Evolutionary conservation across 495 filamentous ascomycete species (phyloP).

Genomic region (Parathielavia appendiculata): DNA sequence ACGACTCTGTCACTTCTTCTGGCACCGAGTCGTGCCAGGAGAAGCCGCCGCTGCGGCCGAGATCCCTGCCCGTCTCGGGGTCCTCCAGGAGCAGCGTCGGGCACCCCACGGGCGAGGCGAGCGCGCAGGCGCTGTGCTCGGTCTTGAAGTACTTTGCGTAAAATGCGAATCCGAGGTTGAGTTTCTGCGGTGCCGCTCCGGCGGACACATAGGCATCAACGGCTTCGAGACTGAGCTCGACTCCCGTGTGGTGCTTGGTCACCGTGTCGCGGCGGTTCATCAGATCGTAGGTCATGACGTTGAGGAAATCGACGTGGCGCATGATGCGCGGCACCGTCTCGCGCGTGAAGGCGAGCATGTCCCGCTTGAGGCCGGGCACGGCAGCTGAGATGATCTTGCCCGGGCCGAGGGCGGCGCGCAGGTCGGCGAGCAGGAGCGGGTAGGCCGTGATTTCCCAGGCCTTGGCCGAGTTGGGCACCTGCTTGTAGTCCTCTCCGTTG

Average conservation of each 20-base stretch:
- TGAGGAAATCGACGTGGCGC: slow-evolving; percentile 64
- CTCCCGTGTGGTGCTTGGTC: slow-evolving; percentile 62
- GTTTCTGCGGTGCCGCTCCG: slow-evolving; percentile 51
- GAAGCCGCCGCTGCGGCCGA: slow-evolving; percentile 57
- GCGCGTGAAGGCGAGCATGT: slow-evolving; percentile 71
- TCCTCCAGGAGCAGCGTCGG: slow-evolving; percentile 59
- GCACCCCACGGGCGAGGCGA: slow-evolving; percentile 54
- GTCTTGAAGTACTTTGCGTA: slow-evolving; percentile 71
- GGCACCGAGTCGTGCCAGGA: slow-evolving; percentile 54
- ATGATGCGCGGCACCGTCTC: slow-evolving; percentile 59
- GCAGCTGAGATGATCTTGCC: slow-evolving; percentile 64
- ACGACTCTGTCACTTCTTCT: slow-evolving; percentile 42
- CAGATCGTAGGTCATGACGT: slow-evolving; percentile 76
- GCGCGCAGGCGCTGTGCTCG: slow-evolving; percentile 45
- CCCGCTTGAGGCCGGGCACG: slow-evolving; percentile 59
- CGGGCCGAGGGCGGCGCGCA: slow-evolving; percentile 56
- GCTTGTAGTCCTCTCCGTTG: slow-evolving; percentile 71
- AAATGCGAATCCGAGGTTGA: slow-evolving; percentile 71
- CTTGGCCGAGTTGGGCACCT: slow-evolving; percentile 56
- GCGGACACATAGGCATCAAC: slow-evolving; percentile 56
- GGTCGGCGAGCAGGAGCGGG: slow-evolving; percentile 54
- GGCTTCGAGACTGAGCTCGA: slow-evolving; percentile 49
- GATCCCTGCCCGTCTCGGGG: slow-evolving; percentile 57
- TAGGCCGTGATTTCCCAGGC: slow-evolving; percentile 60
- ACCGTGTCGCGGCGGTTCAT: slow-evolving; percentile 68